Base-by-base conservation (phyloP, 495 filamentous ascomycete species). In the Trichodelitschia bisporula region DNA sequence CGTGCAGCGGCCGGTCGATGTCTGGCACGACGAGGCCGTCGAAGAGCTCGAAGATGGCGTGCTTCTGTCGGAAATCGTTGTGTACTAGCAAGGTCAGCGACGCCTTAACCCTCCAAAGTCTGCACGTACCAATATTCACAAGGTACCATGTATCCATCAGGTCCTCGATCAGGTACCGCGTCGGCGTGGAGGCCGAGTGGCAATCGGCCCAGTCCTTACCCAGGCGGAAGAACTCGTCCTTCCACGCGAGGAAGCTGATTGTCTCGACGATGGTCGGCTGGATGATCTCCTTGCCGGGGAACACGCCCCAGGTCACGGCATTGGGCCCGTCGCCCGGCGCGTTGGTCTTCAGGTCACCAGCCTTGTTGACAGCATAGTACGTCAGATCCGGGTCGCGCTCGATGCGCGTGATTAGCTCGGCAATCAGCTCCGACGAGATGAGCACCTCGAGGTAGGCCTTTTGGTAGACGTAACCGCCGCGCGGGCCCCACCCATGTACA, bases 191-290 rank as follows among this genome's bases (percentile, higher is more conserved):
- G 33, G 73, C 60, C 25, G 77, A 64, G 42, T 92, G 73, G 43
- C 89, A 95, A 39, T 77, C 74, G 15, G 78, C 73, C 89, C 89
- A 99, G 42, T 95, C 83, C 31, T 73, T 60, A 27, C 89, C 89
- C 15, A 99, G 65, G 33, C 73, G 68, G 54, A 72, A 99, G 11
- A 90, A 90, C 48, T 99, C 89, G 39, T 99, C 89, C 56, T 91
- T 91, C 89, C 89, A 99, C 16, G 89, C 89, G 32, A 99, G 51
- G 64, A 99, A 99, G 53, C 77, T 86, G 50, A 95, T 69, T 4
- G 79, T 90, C 54, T 99, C 89, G 28, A 95, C 84, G 36, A 99
- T 89, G n/a, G 89, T 99, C 8, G 89, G 89, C 48, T 99, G 89
- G 26, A 99, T 80, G 44, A 99, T 93, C 50, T 99, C 89, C 46